Percentiles rank a stretch among this genome's conserved stretches.
phyloP scores from a whole-genome alignment of 306 rosid genomes.

The Quillaja saponaria region DNA sequence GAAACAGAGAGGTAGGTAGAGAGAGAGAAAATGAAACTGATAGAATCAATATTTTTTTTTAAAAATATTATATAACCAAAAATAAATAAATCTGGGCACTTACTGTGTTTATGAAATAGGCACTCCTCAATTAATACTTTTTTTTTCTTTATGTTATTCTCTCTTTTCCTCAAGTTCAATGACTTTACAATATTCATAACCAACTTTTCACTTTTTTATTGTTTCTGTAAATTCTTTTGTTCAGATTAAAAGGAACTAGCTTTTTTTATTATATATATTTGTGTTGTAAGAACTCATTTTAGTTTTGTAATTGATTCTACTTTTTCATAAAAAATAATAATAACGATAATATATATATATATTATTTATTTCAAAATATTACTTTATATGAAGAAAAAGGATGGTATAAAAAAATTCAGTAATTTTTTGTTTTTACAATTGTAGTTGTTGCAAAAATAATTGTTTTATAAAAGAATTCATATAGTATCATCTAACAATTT shows the following conservation, averaged over 20 bases:
- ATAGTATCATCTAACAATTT: slow-evolving; percentile 1
- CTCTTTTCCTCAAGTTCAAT: slow-evolving; percentile 26
- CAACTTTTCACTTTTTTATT: slow-evolving; percentile 18
- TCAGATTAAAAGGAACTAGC: too few relatives aligned
- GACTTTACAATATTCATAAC: slow-evolving; percentile 35
- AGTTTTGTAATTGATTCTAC: too few relatives aligned
- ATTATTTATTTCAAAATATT: too few relatives aligned
- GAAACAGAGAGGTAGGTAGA: slow-evolving; percentile 2
- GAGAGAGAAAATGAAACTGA: slow-evolving; percentile 26
- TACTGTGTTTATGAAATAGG: too few relatives aligned
- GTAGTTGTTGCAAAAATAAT: slow-evolving; percentile 17
- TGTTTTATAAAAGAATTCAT: slow-evolving; percentile 17
- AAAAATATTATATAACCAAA: slow-evolving; percentile 4
- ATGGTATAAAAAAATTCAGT: neutral
- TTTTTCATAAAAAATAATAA: neutral
- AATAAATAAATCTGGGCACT: slow-evolving; percentile 1
- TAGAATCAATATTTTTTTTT: slow-evolving; percentile 4
- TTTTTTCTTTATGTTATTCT: slow-evolving; percentile 13
- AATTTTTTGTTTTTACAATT: slow-evolving; percentile 19
- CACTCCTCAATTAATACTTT: slow-evolving; percentile 15
- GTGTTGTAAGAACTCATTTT: too few relatives aligned
- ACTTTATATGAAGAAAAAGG: too few relatives aligned
- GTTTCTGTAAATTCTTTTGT: slow-evolving; percentile 26
- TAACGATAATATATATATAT: too few relatives aligned
- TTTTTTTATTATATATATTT: too few relatives aligned